phyloP scores from a whole-genome alignment of 2,329 filamentous ascomycete genomes.

The Xylaria sp. region DNA sequence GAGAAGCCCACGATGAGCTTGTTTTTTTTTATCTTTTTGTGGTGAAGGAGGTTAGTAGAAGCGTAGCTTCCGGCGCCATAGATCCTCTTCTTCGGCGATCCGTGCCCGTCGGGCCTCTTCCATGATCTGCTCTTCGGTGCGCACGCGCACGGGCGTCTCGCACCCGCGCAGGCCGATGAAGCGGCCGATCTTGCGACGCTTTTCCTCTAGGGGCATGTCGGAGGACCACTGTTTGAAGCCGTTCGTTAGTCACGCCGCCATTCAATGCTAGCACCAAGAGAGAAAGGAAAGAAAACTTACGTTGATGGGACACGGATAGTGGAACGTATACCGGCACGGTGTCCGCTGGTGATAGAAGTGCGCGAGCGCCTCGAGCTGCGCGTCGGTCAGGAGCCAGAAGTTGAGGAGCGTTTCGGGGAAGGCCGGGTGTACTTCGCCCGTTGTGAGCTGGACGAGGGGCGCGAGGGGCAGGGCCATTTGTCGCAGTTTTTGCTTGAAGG shows the following conservation, averaged over 20 bases:
- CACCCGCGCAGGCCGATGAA: conserved; percentile 68
- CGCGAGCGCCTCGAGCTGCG: conserved; percentile 63
- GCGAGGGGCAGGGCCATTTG: conserved; percentile 62
- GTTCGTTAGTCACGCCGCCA: background rate
- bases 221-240: conserved; percentile 43
- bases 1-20: background rate
- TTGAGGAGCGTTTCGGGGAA: conserved; percentile 64
- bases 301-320: conserved; percentile 64
- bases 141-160: conserved; percentile 43
- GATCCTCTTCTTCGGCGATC: conserved; percentile 41
- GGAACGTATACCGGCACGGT: conserved; percentile 46
- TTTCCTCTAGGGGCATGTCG: conserved; percentile 55
- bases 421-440: conserved; percentile 56
- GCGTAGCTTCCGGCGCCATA: conserved; percentile 43
- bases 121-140: conserved; percentile 27
- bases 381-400: conserved; percentile 69
- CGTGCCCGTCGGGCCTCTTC: conserved; percentile 25
- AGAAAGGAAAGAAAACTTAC: conserved; percentile 4
- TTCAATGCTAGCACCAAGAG: no score
- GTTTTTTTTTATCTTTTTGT: background rate
- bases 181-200: conserved; percentile 64
- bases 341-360: conserved; percentile 68
- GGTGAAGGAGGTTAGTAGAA: conserved; percentile 27
- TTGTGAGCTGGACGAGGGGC: conserved; percentile 59
- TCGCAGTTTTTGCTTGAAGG: conserved; percentile 55